Evolutionary conservation across 2,329 filamentous ascomycete genomes (phyloP), one percentile per base, ranked within the genome.

Genomic region (Verticillium klebahnii): DNA sequence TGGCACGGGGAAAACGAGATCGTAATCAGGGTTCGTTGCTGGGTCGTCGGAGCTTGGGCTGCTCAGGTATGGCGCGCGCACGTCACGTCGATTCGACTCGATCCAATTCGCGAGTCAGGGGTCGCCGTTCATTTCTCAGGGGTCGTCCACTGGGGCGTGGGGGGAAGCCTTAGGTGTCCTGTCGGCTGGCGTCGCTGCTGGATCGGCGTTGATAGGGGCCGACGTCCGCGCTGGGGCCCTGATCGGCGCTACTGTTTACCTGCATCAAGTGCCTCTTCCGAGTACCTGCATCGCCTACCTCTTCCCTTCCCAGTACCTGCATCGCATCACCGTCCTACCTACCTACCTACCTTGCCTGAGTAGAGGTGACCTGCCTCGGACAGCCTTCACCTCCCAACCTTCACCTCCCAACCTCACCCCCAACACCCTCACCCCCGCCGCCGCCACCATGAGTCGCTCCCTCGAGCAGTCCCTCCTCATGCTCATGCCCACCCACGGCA

Each of bases 381-480:
- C 25, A 25, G 25, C 40, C 12, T 50, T 23, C 40, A 9, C 17
- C 40, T 50, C 8, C 17, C 40, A 50, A 23, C 7, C 52, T 56
- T 56, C 52, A 56, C 52, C 25, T 29, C 29, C 23, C 23, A 31
- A 11, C 23, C 8, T 50, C 52, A 56, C 5, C 11, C 19, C 11
- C 54, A 50, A 23, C 2, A 23, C 23, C 23, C 23, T 50, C 52
- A 56, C 5, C 11, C 25, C 12, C 55, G 2, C 4, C 12, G 1
- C 40, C 17, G 23, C 57, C 66, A 71, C 37, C 36, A 95, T 95
- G 91, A 91, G 89, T 70, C 85, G 87, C 63, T 85, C 90, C 50
- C 81, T 93, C 23, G 89, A 93, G 69, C 88, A 90, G 69, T 87
- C 88, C 0, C 80, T 96, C 37, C 80, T 85, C n/a, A 89, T 86